These are phyloP conservation scores for Tricholoma sp. DNA, from an alignment of 768 basidiomycete genomes.

Conservation along the genomic window DNA sequence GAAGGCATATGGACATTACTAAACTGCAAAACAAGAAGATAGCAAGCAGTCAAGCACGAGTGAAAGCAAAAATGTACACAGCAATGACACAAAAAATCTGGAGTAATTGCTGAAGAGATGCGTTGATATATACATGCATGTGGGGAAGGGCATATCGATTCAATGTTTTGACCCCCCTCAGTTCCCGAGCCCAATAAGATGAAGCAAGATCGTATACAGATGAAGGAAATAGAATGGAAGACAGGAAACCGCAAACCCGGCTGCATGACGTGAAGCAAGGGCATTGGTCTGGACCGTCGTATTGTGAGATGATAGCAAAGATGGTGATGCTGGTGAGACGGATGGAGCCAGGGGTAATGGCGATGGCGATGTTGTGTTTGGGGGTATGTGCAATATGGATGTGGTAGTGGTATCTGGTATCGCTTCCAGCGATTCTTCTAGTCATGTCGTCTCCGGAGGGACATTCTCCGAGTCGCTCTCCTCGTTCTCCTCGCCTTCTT, in stretches of 20 bases:
- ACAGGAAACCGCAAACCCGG: conserved; percentile 17
- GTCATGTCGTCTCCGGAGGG: conserved; percentile 20
- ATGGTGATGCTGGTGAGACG: neutral
- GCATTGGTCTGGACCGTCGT: conserved; percentile 13
- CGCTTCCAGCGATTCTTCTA: conserved; percentile 9
- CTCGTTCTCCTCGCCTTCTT: conserved; percentile 28
- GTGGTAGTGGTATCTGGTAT: conserved; percentile 1
- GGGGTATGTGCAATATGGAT: conserved; percentile 12
- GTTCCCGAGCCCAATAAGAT: conserved; percentile 12
- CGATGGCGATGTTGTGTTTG: conserved; percentile 7
- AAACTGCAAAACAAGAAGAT: neutral
- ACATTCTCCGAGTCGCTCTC: conserved; percentile 40
- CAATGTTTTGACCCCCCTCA: neutral
- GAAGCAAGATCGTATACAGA: conserved; percentile 20
- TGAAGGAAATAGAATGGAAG: conserved; percentile 19
- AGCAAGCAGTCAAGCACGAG: neutral
- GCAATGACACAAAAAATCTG: neutral
- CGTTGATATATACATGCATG: conserved; percentile 2
- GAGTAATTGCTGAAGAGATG: neutral
- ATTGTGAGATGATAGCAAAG: neutral
- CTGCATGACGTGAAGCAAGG: conserved; percentile 12
- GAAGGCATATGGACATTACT: neutral
- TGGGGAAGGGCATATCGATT: too few relatives aligned
- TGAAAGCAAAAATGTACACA: neutral
- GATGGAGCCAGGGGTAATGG: neutral